Evolutionary conservation across 306 rosid species (phyloP).

Genomic region (Begonia masoniana): DNA sequence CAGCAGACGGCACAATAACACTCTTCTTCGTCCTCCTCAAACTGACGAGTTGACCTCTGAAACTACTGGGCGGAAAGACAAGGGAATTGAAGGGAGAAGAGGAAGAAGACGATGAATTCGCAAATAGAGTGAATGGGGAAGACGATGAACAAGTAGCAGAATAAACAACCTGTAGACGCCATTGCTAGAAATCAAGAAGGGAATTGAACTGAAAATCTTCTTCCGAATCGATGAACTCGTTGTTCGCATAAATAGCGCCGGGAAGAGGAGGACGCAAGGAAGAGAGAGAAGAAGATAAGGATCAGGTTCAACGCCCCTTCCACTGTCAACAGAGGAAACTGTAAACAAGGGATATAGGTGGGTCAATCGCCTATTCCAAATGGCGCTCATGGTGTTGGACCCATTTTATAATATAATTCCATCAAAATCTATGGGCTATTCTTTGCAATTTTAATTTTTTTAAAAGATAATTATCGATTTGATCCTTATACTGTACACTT

Average conservation of each 20-base stretch:
- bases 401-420: no score
- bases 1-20: constrained; percentile 15
- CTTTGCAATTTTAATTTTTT: no score
- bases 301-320: neutral
- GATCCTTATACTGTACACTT: no score
- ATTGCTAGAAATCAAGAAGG: constrained; percentile 7
- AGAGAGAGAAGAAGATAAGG: neutral
- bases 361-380: no score
- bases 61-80: constrained; percentile 1
- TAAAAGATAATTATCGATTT: no score
- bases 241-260: neutral
- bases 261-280: neutral
- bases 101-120: constrained; percentile 11
- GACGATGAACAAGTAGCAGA: constrained; percentile 23
- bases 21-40: neutral
- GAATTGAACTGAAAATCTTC: neutral
- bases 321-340: no score
- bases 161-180: constrained; percentile 18
- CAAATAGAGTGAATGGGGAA: constrained; percentile 14
- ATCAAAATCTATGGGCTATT: no score
- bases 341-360: no score
- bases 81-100: constrained; percentile 7
- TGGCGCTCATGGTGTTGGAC: no score
- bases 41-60: neutral
- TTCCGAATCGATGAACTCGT: neutral